Evolutionary conservation across 257 asterid species (phyloP), one percentile per base, ranked within the genome.

Genomic region (Catharanthus roseus): DNA sequence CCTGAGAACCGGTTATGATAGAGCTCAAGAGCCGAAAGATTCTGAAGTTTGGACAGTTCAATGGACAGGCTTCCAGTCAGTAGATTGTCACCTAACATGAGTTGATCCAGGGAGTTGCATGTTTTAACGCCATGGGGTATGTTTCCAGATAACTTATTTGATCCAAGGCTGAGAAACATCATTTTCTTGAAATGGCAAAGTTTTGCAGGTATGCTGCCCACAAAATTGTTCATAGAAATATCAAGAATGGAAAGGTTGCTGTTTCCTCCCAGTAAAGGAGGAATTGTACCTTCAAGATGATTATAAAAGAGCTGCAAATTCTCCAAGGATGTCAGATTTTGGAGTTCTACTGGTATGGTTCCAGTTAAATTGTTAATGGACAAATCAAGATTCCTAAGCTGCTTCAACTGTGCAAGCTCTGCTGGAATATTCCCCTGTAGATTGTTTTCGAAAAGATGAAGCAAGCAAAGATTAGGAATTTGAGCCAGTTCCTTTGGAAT

Each of bases 11-110:
- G 79, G 73, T 91, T 91, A 23, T 79, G 87, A 55, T 81, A 66
- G 31, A 91, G 95, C 82, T 91, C 97, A 24, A 91, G 89, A 9
- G 95, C 93, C 1, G 97, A 85, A 68, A 91, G 93, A 78, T 88
- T 89, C 68, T 71, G 84, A 63, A 91, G 96, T 44, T 78, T 84
- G 28, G 89, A 80, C 31, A 87, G 80, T 69, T 91, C 87, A 9
- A 85, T 57, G 2, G 97, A 88, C 39, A 91, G 83, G 79, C 86
- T 88, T 29, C 97, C 97, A 0, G 95, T 88, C 31, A 91, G 90
- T 19, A 84, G 86, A 75, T 91, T 91, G 67, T 85, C 95, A 39
- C 97, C 96, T 74, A 91, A 41, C 97, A 91, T 89, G 29, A 91
- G 82, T 72, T 81, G 92, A 77, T 87, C 92, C 5, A 91, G 84